Evolutionary conservation across 192 early-diverging fungal genomes (phyloP).

Genomic region (Borealophlyctis nickersoniae): DNA sequence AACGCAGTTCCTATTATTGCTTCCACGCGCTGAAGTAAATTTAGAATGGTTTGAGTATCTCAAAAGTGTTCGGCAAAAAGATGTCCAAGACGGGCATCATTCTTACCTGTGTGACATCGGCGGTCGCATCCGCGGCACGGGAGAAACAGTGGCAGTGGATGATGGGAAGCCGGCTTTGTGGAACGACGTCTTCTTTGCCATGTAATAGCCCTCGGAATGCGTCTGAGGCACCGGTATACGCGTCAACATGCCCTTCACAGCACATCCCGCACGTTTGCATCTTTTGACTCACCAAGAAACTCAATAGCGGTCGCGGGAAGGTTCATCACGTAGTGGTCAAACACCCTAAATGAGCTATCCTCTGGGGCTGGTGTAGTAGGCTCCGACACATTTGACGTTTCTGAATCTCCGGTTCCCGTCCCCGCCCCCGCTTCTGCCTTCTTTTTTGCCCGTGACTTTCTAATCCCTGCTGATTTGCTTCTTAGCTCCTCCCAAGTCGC

Average conservation of each 20-base stretch:
- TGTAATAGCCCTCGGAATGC: slow-evolving; percentile 81
- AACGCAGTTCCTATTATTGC: slow-evolving; percentile 46
- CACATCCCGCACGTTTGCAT: too few relatives aligned
- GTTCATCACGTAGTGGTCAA: slow-evolving; percentile 98
- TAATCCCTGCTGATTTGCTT: slow-evolving; percentile 6
- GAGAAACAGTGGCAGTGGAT: slow-evolving; percentile 97
- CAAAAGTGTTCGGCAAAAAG: background rate
- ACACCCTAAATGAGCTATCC: slow-evolving; percentile 52
- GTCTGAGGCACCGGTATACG: slow-evolving; percentile 67
- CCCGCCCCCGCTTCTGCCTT: slow-evolving; percentile 6
- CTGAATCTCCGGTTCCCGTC: background rate
- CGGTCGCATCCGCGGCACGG: slow-evolving; percentile 59
- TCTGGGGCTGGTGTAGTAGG: slow-evolving; percentile 16
- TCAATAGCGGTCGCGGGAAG: slow-evolving; percentile 94
- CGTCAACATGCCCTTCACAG: too few relatives aligned
- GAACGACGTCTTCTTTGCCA: slow-evolving; percentile 43
- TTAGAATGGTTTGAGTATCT: too few relatives aligned
- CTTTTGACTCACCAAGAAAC: slow-evolving; percentile 78
- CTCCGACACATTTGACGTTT: background rate
- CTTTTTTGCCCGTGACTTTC: background rate
- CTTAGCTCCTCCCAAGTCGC: slow-evolving; percentile 22
- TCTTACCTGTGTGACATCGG: slow-evolving; percentile 58
- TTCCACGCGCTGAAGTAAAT: slow-evolving; percentile 45
- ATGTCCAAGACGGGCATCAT: background rate
- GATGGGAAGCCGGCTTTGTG: slow-evolving; percentile 62